A percentile compares a stretch with the other conserved stretches of the same genome.
These are phyloP conservation scores for Trichoderma asperelloides DNA, from an alignment of 495 filamentous ascomycete genomes.

Conservation along the genomic window DNA sequence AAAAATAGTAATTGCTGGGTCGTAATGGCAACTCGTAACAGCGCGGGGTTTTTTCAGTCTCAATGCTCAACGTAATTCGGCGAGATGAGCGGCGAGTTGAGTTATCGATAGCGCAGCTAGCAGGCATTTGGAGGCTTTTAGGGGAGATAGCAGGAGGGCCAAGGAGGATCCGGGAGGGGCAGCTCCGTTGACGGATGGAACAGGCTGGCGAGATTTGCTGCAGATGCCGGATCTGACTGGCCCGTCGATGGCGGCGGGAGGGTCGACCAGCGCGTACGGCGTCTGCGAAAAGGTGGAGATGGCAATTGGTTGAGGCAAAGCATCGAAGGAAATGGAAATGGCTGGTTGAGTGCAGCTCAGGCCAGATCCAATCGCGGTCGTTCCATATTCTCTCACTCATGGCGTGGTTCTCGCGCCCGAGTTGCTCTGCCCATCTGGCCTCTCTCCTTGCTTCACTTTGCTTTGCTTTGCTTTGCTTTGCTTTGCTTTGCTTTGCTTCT, in stretches of 20 bases:
- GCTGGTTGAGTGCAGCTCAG: no score
- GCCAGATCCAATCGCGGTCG: no score
- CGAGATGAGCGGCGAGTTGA: no score
- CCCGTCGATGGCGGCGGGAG: neutral
- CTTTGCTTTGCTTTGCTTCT: neutral
- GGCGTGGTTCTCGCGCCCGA: no score
- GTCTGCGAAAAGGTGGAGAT: neutral
- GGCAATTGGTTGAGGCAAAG: neutral
- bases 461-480: neutral
- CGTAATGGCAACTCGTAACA: neutral
- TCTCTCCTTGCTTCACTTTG: no score
- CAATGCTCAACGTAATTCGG: neutral
- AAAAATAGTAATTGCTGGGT: slow-evolving; percentile 1
- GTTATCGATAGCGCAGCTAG: neutral
- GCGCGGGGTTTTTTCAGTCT: slow-evolving; percentile 3
- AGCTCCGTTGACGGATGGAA: neutral
- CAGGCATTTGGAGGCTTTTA: no score
- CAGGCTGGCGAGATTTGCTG: neutral
- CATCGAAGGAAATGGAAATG: neutral
- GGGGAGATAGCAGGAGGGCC: neutral
- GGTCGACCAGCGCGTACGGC: neutral
- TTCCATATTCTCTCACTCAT: no score
- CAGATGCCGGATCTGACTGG: neutral
- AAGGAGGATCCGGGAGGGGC: neutral
- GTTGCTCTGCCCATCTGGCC: no score